Evolutionary conservation across 345 rosid species (phyloP).

Genomic region (Hypericum perforatum): DNA sequence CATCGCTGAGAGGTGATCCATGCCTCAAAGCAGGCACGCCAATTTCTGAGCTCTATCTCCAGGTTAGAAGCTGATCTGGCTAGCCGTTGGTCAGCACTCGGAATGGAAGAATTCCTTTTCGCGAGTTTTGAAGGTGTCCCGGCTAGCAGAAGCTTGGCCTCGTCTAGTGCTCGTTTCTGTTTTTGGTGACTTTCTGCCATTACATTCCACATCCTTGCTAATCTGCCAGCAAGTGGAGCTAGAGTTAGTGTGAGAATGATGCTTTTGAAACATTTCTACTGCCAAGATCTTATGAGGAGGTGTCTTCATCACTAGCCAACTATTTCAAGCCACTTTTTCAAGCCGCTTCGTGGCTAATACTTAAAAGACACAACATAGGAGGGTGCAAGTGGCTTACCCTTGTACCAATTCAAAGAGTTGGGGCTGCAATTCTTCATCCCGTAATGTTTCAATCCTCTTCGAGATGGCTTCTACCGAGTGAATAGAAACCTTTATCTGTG

Average conservation of each 20-base stretch:
- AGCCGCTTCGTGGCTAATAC: too few relatives aligned
- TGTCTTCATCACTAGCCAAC: too few relatives aligned
- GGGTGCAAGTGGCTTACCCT: conserved; percentile 50
- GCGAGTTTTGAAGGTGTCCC: conserved; percentile 56
- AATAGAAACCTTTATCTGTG: conserved; percentile 70
- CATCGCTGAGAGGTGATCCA: conserved; percentile 85
- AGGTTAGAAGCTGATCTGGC: conserved; percentile 62
- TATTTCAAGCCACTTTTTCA: too few relatives aligned
- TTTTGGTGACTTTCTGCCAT: conserved; percentile 83
- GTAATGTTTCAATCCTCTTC: conserved; percentile 65
- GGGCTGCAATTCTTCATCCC: conserved; percentile 93
- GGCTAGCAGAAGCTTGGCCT: conserved; percentile 75
- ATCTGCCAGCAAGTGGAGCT: conserved; percentile 27
- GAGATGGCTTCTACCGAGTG: conserved; percentile 86
- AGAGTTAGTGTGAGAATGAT: conserved; percentile 3
- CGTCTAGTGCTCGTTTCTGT: conserved; percentile 76
- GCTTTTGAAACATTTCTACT: too few relatives aligned
- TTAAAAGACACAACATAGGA: too few relatives aligned
- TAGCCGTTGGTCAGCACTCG: conserved; percentile 45
- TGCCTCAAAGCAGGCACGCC: conserved; percentile 73
- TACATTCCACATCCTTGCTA: conserved; percentile 84
- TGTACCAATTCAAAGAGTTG: conserved; percentile 74
- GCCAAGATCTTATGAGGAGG: too few relatives aligned
- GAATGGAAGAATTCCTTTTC: conserved; percentile 36
- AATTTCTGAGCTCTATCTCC: conserved; percentile 69